Percentiles rank a stretch among this genome's conserved stretches.
These are phyloP conservation scores for Pholiota adiposa DNA, from an alignment of 1,284 basidiomycete species.

Conservation along the genomic window DNA sequence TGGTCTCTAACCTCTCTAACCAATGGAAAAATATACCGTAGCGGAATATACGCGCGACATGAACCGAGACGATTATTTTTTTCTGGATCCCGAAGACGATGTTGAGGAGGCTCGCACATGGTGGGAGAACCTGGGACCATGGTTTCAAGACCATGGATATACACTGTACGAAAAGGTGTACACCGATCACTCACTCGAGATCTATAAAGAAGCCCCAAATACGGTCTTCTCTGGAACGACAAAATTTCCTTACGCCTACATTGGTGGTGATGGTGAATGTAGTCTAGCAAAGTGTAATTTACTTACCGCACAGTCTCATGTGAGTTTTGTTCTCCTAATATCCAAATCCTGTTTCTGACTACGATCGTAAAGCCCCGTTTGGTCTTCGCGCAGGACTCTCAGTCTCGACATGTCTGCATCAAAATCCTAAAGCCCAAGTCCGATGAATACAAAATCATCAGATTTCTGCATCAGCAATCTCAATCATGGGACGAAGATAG, in stretches of 20 bases:
- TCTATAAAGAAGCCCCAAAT: neutral
- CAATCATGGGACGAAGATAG: neutral
- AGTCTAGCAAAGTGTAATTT: neutral
- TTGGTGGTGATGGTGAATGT: neutral
- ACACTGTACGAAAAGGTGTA: neutral
- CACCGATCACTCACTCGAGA: neutral
- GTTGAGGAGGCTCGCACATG: neutral
- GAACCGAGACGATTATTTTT: neutral
- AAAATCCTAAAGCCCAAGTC: slow-evolving; percentile 17
- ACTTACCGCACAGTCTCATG: neutral
- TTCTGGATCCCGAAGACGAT: neutral
- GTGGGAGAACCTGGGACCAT: neutral
- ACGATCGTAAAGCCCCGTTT: neutral
- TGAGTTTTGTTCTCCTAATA: neutral
- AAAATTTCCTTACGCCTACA: neutral
- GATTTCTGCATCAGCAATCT: slow-evolving; percentile 10
- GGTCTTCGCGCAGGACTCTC: slow-evolving; percentile 24
- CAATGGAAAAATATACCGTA: neutral
- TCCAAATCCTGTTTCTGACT: neutral
- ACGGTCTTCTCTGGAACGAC: neutral
- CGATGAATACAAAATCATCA: slow-evolving; percentile 22
- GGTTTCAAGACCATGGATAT: neutral
- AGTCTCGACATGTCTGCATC: slow-evolving; percentile 23
- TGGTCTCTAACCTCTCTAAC: neutral
- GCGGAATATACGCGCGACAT: neutral